A percentile compares a stretch with the other conserved stretches of the same genome.
phyloP scores from a whole-genome alignment of 2,329 filamentous ascomycete genomes.

The Aspergillus bombycis region DNA sequence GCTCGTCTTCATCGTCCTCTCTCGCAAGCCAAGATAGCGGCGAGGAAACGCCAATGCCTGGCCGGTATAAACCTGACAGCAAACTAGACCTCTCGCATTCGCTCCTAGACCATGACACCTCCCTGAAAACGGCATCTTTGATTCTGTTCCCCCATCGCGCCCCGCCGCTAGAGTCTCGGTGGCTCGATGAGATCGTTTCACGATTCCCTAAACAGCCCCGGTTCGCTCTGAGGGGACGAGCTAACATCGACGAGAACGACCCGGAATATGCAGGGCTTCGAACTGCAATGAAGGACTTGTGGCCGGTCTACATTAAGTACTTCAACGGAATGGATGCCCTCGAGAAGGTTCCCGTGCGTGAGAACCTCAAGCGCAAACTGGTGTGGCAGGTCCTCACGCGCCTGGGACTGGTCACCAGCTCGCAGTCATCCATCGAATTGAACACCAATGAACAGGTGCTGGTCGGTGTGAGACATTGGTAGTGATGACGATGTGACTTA shows the following conservation, averaged over 20 bases:
- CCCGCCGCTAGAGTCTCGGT: constrained; percentile 75
- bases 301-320: constrained; percentile 77
- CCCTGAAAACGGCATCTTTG: constrained; percentile 59
- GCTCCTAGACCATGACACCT: constrained; percentile 36
- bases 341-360: constrained; percentile 82
- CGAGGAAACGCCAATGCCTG: constrained; percentile 41
- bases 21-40: constrained; percentile 43
- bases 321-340: constrained; percentile 84
- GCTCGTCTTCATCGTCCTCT: constrained; percentile 43
- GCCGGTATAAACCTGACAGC: constrained; percentile 28
- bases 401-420: constrained; percentile 66
- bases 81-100: constrained; percentile 37
- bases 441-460: constrained; percentile 49
- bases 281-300: constrained; percentile 60
- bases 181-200: constrained; percentile 54
- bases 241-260: constrained; percentile 21
- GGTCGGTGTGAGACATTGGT: constrained; percentile 72
- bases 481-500: constrained; percentile 8
- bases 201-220: constrained; percentile 37
- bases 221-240: constrained; percentile 7
- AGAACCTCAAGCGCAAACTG: constrained; percentile 80
- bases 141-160: constrained; percentile 79
- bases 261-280: constrained; percentile 29
- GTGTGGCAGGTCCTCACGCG: constrained; percentile 60
- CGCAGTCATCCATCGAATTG: constrained; percentile 31